Evolutionary conservation across 768 basidiomycete genomes (phyloP), one percentile per base, ranked within the genome.

Genomic region (Auricularia sp.): DNA sequence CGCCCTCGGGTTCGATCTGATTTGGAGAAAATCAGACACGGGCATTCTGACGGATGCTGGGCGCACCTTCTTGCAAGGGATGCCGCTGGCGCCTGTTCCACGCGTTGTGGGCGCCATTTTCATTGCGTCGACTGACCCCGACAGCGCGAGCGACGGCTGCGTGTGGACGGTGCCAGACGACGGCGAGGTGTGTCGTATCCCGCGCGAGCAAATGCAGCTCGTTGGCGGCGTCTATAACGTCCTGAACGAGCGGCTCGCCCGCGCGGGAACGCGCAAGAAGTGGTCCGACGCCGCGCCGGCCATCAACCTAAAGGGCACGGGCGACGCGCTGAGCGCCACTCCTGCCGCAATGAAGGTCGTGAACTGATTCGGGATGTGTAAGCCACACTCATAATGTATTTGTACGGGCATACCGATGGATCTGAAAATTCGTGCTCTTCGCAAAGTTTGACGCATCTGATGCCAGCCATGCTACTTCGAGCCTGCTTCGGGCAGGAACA

Each of bases 101-200:
- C 78, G 82, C 44, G 75, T 85, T 36, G 82, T 81, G 5, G 80
- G 79, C 4, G 80, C 83, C 13, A 82, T 85, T 63, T 78, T 85
- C 69, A 77, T 78, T 64, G 79, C 81, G 51, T 80, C 82, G 16
- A 81, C 79, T 10, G 76, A 82, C 61, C 74, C 79, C 1, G 76
- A 82, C 68, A 69, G 73, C 33, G 74, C 71, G 42, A 79, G 80
- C 24, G 82, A 75, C 66, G 83, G 82, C 3, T 75, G 75, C 59
- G 76, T 80, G 0, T 84, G 79, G 75, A 67, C 82, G 2, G 72
- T 85, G 35, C 75, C 76, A 2, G 82, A 84, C 67, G 76, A 82
- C 66, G 83, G 83, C 3, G 80, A 80, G 2, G 79, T 81, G 6
- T 80, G 82, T 67, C 71, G 76, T 64, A 73, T 83, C 4, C 76